Evolutionary conservation across 768 basidiomycete species (phyloP).

Genomic region (Tricholoma saponaceum): DNA sequence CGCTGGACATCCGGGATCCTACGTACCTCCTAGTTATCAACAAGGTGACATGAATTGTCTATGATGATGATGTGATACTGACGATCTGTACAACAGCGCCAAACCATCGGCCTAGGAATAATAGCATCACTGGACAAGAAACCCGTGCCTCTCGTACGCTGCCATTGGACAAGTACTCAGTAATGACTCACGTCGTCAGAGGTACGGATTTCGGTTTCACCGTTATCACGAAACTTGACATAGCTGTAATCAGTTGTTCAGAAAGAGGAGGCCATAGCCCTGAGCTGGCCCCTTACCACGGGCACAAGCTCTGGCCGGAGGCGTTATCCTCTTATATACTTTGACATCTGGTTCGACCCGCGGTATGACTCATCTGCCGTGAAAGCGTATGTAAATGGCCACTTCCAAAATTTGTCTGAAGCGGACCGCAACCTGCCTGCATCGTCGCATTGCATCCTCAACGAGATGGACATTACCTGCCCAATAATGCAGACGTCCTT

Average conservation of each 20-base stretch:
- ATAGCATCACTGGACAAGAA: constrained; percentile 1
- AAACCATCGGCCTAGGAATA: constrained; percentile 4
- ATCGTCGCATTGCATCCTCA: constrained; percentile 36
- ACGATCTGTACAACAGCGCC: background rate
- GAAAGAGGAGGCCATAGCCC: constrained; percentile 5
- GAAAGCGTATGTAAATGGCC: background rate
- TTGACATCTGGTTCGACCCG: constrained; percentile 10
- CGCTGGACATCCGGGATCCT: constrained; percentile 3
- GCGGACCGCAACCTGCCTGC: constrained; percentile 40
- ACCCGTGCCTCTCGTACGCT: background rate
- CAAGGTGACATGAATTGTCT: background rate
- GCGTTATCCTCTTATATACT: constrained; percentile 7
- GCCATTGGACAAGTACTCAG: background rate
- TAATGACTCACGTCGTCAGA: constrained; percentile 2
- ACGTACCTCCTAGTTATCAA: background rate
- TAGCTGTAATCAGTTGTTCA: constrained; percentile 3
- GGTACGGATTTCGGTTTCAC: background rate
- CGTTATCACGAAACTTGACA: background rate
- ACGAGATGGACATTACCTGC: constrained; percentile 48
- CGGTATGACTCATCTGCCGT: constrained; percentile 3
- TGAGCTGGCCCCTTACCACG: constrained; percentile 15
- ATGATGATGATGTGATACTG: background rate
- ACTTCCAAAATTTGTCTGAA: constrained; percentile 20
- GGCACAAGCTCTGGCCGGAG: background rate
- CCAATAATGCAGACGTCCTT: constrained; percentile 32